phyloP scores from a whole-genome alignment of 108 stramenopile genomes.

The Cyclotella atomus region DNA sequence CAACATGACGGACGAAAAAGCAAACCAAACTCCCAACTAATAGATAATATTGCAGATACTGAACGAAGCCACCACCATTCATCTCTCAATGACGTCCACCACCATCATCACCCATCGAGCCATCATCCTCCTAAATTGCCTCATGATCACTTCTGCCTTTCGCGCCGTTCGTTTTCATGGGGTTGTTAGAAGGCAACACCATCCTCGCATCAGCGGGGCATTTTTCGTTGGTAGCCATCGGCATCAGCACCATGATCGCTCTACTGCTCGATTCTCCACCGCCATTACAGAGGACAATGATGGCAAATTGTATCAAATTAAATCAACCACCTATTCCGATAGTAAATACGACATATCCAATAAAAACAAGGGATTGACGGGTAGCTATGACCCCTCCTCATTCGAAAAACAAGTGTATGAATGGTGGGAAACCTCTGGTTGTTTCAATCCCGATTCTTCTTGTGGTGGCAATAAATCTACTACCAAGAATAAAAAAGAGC shows the following conservation, averaged over 20 bases:
- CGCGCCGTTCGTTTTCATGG: background rate
- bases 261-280: background rate
- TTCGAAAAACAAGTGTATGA: slow-evolving; percentile 79
- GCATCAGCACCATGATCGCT: background rate
- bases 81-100: background rate
- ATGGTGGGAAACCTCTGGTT: slow-evolving; percentile 88
- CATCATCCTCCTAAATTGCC: background rate
- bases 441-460: slow-evolving; percentile 80
- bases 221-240: background rate
- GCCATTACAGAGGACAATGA: background rate
- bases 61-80: no score
- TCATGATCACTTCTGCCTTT: background rate
- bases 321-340: slow-evolving; percentile 2
- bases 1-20: no score
- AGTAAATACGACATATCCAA: slow-evolving; percentile 25
- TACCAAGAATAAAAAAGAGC: slow-evolving; percentile 40
- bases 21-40: no score
- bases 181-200: background rate
- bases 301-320: slow-evolving; percentile 4
- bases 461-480: background rate
- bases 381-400: slow-evolving; percentile 66
- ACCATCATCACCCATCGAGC: background rate
- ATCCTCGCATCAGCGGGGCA: background rate
- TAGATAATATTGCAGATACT: no score
- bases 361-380: background rate